Evolutionary conservation across 1,284 basidiomycete species (phyloP).

Genomic region (Ustilago vetiveriae): DNA sequence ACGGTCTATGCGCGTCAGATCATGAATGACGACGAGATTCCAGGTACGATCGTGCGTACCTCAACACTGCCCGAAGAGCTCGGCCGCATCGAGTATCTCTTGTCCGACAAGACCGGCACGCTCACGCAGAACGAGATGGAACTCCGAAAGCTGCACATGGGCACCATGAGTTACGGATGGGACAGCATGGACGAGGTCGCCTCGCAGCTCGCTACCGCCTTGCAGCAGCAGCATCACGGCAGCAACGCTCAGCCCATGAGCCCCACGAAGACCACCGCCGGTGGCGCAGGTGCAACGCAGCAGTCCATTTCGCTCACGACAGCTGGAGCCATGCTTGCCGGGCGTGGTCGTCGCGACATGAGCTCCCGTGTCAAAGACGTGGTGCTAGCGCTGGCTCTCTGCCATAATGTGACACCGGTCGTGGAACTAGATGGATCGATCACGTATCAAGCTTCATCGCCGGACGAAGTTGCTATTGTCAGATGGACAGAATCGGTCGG

Average conservation of each 20-base stretch:
- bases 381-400: slow-evolving; percentile 89
- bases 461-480: slow-evolving; percentile 99
- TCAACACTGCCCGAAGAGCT: slow-evolving; percentile 96
- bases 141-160: slow-evolving; percentile 97
- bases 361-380: slow-evolving; percentile 93
- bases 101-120: slow-evolving; percentile 98
- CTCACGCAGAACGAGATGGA: slow-evolving; percentile 99
- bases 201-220: slow-evolving; percentile 83
- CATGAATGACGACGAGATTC: slow-evolving; percentile 90
- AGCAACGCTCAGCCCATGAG: slow-evolving; percentile 13
- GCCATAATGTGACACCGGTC: slow-evolving; percentile 97
- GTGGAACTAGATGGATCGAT: slow-evolving; percentile 90
- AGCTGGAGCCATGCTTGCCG: slow-evolving; percentile 81
- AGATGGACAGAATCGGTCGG: slow-evolving; percentile 96
- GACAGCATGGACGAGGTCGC: slow-evolving; percentile 99
- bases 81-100: slow-evolving; percentile 91
- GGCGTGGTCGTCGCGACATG: slow-evolving; percentile 90
- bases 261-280: slow-evolving; percentile 23
- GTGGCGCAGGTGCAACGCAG: slow-evolving; percentile 5
- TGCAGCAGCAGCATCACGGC: slow-evolving; percentile 69
- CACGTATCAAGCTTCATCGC: slow-evolving; percentile 97
- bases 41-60: slow-evolving; percentile 92
- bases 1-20: slow-evolving; percentile 96
- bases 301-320: slow-evolving; percentile 41
- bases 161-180: slow-evolving; percentile 93